Base-by-base conservation (phyloP, 805 yeast species). In the Starmerella etchellsii region DNA sequence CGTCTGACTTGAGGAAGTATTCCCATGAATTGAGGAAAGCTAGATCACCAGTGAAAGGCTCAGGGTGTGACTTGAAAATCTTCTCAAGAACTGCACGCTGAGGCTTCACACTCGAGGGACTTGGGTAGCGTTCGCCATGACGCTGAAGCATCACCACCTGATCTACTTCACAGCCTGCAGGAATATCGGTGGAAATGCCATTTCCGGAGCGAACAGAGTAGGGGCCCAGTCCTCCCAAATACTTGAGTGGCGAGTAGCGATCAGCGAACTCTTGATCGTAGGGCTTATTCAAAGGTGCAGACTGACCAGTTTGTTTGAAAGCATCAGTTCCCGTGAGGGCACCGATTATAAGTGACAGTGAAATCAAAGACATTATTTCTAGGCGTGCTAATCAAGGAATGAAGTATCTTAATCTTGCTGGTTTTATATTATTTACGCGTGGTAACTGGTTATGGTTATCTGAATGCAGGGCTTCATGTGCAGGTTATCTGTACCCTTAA, bases 41-140 rank as follows among this genome's bases (percentile, higher is more conserved):
- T 7, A 44, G 45, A n/a, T 40, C 44, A 21, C 53, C 50, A 47
- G 27, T 35, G 36, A 42, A 43, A 8, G 34, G 21, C 2, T 25
- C 30, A 23, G 44, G 44, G 20, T 38, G 41, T 8, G 31, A 11
- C 4, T n/a, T 15, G 20, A 29, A 20, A 21, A 49, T 37, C 37
- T 43, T 47, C 4, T 22, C 26, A 15, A 46, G 32, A 57, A 54
- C 53, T 41, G 57, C 56, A 3, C 62, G 29, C 28, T 43, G 39
- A 23, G 24, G 47, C 16, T 31, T 32, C 2, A 31, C 32, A 2
- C 36, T 31, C 10, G 29, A 35, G 3, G 37, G 27, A 2, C 58
- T 54, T 9, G 68, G 72, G 49, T 58, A 71, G 41, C 78, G 60
- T 49, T 71, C 77, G 6, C 76, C 76, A 44, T 72, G 78, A 52